Percentiles rank a stretch among this genome's conserved stretches.
These are phyloP conservation scores for Avena eriantha DNA, from an alignment of 176 grass and related monocot species.

Conservation along the genomic window DNA sequence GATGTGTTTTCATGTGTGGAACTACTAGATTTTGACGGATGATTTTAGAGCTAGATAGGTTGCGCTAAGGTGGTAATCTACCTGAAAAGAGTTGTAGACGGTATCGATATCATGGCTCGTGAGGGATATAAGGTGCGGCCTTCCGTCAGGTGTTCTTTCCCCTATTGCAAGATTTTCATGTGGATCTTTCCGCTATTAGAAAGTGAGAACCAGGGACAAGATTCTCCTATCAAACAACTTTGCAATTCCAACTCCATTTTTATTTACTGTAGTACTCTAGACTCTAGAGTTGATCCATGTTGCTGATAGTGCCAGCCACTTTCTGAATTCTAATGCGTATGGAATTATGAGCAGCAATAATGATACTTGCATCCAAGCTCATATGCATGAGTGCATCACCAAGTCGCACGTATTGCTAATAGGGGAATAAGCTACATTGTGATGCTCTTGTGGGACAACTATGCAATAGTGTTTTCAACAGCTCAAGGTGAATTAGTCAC, in stretches of 20 bases:
- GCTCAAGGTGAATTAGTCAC: not conserved
- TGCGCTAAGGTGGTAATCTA: too few relatives aligned
- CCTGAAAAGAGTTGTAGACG: too few relatives aligned
- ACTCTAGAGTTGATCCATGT: too few relatives aligned
- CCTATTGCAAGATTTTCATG: too few relatives aligned
- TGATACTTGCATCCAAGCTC: not conserved
- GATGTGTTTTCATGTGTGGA: too few relatives aligned
- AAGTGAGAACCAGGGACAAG: not conserved
- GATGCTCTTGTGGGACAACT: slow-evolving; percentile 1
- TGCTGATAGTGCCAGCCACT: not conserved
- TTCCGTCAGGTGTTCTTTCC: not conserved
- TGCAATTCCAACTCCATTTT: not conserved
- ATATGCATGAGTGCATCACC: not conserved
- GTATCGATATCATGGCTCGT: too few relatives aligned
- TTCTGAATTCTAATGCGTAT: not conserved
- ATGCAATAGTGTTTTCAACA: not conserved
- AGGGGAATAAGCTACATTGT: slow-evolving; percentile 6
- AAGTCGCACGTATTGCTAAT: not conserved
- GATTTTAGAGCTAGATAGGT: too few relatives aligned
- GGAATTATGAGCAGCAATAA: not conserved
- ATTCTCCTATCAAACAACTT: not conserved
- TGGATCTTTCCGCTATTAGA: too few relatives aligned
- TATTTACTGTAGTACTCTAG: too few relatives aligned
- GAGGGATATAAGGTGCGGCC: slow-evolving; percentile 10
- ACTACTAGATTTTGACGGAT: too few relatives aligned